These are phyloP conservation scores for Rickenella mellea DNA, from an alignment of 768 basidiomycete species.

Conservation along the genomic window DNA sequence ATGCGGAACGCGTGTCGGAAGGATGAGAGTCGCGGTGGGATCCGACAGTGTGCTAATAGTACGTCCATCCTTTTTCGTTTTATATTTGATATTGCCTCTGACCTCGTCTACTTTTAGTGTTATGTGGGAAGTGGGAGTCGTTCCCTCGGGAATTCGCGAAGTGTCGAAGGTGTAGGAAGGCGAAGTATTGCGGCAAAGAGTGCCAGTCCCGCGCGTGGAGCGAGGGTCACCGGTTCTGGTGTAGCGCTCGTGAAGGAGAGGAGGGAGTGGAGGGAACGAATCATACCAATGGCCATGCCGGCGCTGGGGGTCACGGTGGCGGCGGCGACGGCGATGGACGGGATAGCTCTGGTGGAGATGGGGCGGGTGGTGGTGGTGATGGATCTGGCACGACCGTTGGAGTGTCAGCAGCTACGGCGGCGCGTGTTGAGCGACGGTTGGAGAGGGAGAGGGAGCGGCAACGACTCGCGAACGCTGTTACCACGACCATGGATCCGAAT, in stretches of 20 bases:
- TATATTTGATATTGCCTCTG: constrained; percentile 1
- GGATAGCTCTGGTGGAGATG: too few species aligned
- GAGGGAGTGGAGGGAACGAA: constrained; percentile 23
- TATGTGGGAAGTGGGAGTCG: constrained; percentile 90
- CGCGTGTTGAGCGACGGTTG: too few species aligned
- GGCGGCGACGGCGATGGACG: constrained; percentile 4
- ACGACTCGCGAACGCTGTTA: constrained; percentile 4
- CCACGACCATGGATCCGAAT: too few species aligned
- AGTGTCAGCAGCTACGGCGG: too few species aligned
- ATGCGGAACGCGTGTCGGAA: constrained; percentile 99
- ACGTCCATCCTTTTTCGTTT: constrained; percentile 21
- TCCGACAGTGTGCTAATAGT: constrained; percentile 97
- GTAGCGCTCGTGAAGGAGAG: constrained; percentile 53
- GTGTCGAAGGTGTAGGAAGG: constrained; percentile 90
- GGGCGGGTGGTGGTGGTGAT: too few species aligned
- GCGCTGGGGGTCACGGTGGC: constrained; percentile 11
- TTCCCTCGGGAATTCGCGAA: constrained; percentile 95
- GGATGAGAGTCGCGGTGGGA: constrained; percentile 87
- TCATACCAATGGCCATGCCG: too few species aligned
- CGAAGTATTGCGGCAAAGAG: constrained; percentile 97
- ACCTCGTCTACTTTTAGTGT: constrained; percentile 41
- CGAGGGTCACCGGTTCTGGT: constrained; percentile 95
- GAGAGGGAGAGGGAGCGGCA: too few species aligned
- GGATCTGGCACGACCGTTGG: too few species aligned
- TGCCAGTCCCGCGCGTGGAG: constrained; percentile 96